These are phyloP conservation scores for Pezicula radicicola DNA, from an alignment of 2,329 filamentous ascomycete species.

Conservation along the genomic window DNA sequence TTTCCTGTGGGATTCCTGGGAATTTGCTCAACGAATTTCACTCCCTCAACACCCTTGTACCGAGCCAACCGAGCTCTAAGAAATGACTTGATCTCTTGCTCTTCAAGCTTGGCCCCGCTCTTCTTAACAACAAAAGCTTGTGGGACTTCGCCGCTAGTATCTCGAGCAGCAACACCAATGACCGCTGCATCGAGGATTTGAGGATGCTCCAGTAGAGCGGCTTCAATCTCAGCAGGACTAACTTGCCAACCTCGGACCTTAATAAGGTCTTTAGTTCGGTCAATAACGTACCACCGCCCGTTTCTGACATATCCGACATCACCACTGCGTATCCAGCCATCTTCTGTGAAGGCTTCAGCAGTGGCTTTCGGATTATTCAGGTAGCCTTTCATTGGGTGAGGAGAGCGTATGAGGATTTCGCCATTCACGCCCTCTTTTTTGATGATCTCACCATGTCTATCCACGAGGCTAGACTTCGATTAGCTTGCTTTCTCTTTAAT, in stretches of 20 bases:
- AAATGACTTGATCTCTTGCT: slow-evolving; percentile 39
- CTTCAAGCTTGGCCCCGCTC: slow-evolving; percentile 19
- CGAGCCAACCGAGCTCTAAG: slow-evolving; percentile 37
- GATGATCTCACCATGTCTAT: slow-evolving; percentile 3
- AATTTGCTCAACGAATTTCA: slow-evolving; percentile 44
- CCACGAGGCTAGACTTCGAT: slow-evolving; percentile 19
- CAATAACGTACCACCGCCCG: slow-evolving; percentile 31
- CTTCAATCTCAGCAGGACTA: slow-evolving; percentile 44
- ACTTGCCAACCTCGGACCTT: slow-evolving; percentile 47
- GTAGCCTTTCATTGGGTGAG: slow-evolving; percentile 35
- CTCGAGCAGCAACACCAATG: slow-evolving; percentile 36
- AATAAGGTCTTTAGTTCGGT: slow-evolving; percentile 40
- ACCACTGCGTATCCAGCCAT: slow-evolving; percentile 35
- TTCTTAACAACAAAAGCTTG: slow-evolving; percentile 41
- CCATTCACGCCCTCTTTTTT: slow-evolving; percentile 19
- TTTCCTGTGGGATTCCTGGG: slow-evolving; percentile 47
- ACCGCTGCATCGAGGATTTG: slow-evolving; percentile 42
- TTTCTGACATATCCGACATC: slow-evolving; percentile 42
- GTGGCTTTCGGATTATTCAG: slow-evolving; percentile 30
- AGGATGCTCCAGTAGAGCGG: slow-evolving; percentile 39
- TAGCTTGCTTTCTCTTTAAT: slow-evolving; percentile 24
- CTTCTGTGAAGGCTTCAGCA: slow-evolving; percentile 20
- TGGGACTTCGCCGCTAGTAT: slow-evolving; percentile 32
- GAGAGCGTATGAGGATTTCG: slow-evolving; percentile 11
- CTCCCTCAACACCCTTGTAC: slow-evolving; percentile 44